Evolutionary conservation across 2,329 filamentous ascomycete genomes (phyloP), one percentile per base, ranked within the genome.

Genomic region (Allantophomopsis lycopodina): DNA sequence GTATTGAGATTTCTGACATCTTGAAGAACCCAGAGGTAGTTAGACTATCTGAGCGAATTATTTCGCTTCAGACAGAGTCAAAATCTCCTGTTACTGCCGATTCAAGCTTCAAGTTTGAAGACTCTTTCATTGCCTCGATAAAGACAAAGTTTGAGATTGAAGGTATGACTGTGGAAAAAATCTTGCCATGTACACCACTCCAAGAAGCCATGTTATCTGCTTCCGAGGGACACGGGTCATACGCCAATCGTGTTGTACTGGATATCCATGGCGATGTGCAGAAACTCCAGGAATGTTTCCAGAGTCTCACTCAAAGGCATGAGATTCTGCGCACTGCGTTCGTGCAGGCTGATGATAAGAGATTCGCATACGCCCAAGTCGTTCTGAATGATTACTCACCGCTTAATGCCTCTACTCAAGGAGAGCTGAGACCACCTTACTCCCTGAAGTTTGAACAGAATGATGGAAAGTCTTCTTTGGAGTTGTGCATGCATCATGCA

Each of bases 151-250:
- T 56, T 38, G n/a, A 37, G 12, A 23, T 38, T 11, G 37, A 35
- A 18, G 44, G 52, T 16, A 46, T 56, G 4, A 35, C 48, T 0
- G 61, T 82, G 2, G 58, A 70, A 21, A 64, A 62, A 1, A 65
- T 94, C 7, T 60, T 88, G 5, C 87, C 87, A 1, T 94, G 88
- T 53, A 93, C 86, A 2, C 83, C 87, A 1, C 62, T 95, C 0
- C 88, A 95, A 55, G 83, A 93, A 60, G 82, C 80, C 1, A 94
- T 94, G 86, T 64, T 94, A 1, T 79, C 76, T 2, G 71, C 74
- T 7, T 60, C 60, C 18, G 48, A 56, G 4, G 60, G 60, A 50
- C 63, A 45, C 2, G 59, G 60, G 1, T 66, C 76, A 2, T 94
- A 94, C 54, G 76, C 71, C 50, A 94, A 94, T 54, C 73, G 72